Percentiles rank a stretch among this genome's conserved stretches.
phyloP scores from a whole-genome alignment of 192 early-diverging fungal species.

The Mortierella hygrophila region DNA sequence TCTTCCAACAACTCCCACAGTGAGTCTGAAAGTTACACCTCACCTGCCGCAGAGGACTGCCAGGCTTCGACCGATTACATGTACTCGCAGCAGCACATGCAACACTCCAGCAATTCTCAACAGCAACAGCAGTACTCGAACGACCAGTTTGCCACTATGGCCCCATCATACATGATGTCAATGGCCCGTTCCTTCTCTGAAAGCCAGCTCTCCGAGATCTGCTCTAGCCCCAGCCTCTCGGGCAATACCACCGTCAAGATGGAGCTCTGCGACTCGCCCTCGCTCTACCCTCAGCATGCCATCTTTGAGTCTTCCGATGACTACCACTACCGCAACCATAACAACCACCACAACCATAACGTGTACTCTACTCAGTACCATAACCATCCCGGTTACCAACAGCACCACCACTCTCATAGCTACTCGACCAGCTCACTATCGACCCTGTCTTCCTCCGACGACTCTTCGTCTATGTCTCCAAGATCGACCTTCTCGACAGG shows the following conservation, averaged over 20 bases:
- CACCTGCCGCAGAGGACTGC: constrained; percentile 23
- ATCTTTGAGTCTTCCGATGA: constrained; percentile 21
- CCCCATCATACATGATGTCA: constrained; percentile 34
- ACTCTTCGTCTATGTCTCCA: constrained; percentile 39
- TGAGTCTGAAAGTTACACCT: background rate
- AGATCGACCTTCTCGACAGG: constrained; percentile 27
- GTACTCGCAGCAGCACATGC: constrained; percentile 3
- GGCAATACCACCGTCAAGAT: background rate
- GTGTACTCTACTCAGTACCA: constrained; percentile 10
- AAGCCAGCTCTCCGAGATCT: constrained; percentile 28
- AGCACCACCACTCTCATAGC: constrained; percentile 36
- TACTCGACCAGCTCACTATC: constrained; percentile 48
- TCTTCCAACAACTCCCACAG: background rate
- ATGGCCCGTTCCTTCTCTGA: constrained; percentile 53
- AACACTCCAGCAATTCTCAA: background rate
- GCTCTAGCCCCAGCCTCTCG: constrained; percentile 13
- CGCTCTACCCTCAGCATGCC: constrained; percentile 37
- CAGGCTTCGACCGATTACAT: constrained; percentile 30
- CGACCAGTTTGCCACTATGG: constrained; percentile 37
- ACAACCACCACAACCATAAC: background rate
- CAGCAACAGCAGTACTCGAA: constrained; percentile 34
- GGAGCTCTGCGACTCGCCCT: constrained; percentile 36
- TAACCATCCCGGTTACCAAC: constrained; percentile 25
- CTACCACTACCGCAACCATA: constrained; percentile 5
- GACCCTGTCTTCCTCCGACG: constrained; percentile 19